These are phyloP conservation scores for Ichthyophthirius multifiliis DNA, from an alignment of 169 alveolate species.

Conservation along the genomic window DNA sequence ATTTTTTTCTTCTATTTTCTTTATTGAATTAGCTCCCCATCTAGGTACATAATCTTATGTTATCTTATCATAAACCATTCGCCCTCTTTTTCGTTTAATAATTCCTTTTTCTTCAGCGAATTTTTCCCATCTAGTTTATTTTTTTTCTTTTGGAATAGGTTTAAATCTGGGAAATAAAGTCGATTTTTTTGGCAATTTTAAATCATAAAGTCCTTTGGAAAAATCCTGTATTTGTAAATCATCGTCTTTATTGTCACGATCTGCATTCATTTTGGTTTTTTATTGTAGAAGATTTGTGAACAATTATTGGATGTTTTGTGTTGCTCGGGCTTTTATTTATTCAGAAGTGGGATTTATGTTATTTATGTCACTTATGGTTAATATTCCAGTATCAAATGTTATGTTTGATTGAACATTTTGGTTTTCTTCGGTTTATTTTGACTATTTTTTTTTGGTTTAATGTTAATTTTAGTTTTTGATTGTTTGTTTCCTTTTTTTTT, in stretches of 20 bases:
- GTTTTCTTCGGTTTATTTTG: no score
- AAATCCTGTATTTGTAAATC: constrained; percentile 11
- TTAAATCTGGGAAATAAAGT: constrained; percentile 55
- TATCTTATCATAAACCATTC: constrained; percentile 59
- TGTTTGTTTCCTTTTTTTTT: no score
- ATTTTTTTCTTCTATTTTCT: constrained; percentile 50
- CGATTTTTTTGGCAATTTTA: constrained; percentile 50
- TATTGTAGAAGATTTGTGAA: neutral
- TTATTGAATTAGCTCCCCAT: constrained; percentile 62
- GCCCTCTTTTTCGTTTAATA: constrained; percentile 51
- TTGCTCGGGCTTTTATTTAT: neutral
- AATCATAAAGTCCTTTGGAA: neutral
- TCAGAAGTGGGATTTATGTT: neutral
- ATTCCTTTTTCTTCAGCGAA: constrained; percentile 66
- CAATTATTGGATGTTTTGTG: neutral
- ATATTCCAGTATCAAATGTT: neutral
- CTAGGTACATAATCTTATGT: constrained; percentile 69
- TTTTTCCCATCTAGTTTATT: constrained; percentile 75
- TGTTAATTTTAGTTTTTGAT: no score
- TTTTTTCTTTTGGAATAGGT: constrained; percentile 72
- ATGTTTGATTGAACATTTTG: neutral
- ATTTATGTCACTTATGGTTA: neutral
- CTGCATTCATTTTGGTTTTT: neutral
- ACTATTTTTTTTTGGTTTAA: no score
- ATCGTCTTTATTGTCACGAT: neutral